A percentile compares a stretch with the other conserved stretches of the same genome.
Evolutionary conservation across 2,329 filamentous ascomycete species (phyloP).

Genomic region (Exophiala dermatitidis): DNA sequence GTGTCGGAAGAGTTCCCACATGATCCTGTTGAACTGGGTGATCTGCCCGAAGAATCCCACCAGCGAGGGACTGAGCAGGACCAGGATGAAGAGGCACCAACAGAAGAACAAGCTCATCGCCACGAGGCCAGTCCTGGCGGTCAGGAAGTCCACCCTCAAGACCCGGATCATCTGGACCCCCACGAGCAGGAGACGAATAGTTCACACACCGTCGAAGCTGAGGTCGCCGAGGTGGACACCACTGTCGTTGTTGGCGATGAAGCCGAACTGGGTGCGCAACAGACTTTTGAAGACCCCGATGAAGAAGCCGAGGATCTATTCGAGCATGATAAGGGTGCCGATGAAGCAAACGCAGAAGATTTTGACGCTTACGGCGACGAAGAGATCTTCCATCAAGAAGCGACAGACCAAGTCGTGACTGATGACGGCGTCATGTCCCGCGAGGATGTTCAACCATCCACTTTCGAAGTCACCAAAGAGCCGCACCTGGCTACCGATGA

Average conservation of each 20-base stretch:
- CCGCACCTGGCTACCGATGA: background rate
- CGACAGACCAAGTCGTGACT: background rate
- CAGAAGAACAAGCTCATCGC: slow-evolving; percentile 4
- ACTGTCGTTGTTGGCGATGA: background rate
- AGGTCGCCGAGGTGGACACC: background rate
- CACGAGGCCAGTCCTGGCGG: background rate
- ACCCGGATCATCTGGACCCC: background rate
- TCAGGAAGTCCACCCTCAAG: background rate
- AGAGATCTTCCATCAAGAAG: slow-evolving; percentile 16
- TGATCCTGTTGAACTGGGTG: background rate
- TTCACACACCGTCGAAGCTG: slow-evolving; percentile 17
- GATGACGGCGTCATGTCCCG: background rate
- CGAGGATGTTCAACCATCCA: background rate
- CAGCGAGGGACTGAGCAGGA: background rate
- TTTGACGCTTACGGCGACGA: slow-evolving; percentile 16
- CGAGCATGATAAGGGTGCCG: slow-evolving; percentile 8
- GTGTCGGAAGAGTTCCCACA: background rate
- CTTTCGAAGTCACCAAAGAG: background rate
- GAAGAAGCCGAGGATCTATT: slow-evolving; percentile 10
- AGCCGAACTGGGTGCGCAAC: background rate
- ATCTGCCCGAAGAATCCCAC: background rate
- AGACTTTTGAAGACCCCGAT: slow-evolving; percentile 3
- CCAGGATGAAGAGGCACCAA: slow-evolving; percentile 1
- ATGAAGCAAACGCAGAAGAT: slow-evolving; percentile 7
- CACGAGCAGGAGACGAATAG: slow-evolving; percentile 15